Conservation (phyloP, 2,329 filamentous ascomycete genomes). For the Teratosphaeria zuluensis region DNA sequence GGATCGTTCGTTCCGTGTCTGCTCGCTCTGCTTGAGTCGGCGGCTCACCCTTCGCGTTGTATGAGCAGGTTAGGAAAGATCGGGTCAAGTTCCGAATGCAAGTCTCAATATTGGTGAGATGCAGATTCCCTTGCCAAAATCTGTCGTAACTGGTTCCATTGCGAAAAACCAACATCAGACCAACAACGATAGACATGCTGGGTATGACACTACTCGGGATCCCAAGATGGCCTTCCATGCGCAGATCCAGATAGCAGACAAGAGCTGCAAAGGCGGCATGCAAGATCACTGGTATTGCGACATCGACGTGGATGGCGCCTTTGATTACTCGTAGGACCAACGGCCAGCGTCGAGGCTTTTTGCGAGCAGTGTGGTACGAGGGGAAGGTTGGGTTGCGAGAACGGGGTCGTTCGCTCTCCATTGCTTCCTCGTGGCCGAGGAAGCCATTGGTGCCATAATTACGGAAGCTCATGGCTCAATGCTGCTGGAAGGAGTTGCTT, state of each 20-base stretch:
- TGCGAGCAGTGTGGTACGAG: constrained; percentile 34
- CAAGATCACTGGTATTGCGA: constrained; percentile 46
- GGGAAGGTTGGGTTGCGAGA: constrained; percentile 29
- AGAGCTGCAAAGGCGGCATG: constrained; percentile 50
- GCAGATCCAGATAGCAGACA: constrained; percentile 46
- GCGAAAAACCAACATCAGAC: constrained; percentile 58
- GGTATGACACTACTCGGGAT: constrained; percentile 53
- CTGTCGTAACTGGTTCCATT: constrained; percentile 56
- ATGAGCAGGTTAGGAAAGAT: constrained; percentile 43
- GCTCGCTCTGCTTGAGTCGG: constrained; percentile 37
- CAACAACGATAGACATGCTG: constrained; percentile 55
- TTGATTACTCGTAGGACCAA: constrained; percentile 56
- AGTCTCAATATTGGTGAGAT: constrained; percentile 49
- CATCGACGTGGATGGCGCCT: constrained; percentile 51
- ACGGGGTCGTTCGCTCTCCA: constrained; percentile 1
- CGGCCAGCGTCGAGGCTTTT: constrained; percentile 47
- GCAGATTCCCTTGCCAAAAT: constrained; percentile 45
- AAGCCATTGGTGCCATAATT: not conserved
- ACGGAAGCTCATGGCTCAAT: not conserved
- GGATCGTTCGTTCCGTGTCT: constrained; percentile 50
- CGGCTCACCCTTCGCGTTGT: constrained; percentile 15
- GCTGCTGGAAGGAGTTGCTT: not conserved
- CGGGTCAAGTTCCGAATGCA: constrained; percentile 50
- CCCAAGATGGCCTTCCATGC: constrained; percentile 36
- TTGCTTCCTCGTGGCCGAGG: not conserved